Conservation (phyloP, 306 rosid genomes). For the Lupinus albus region DNA sequence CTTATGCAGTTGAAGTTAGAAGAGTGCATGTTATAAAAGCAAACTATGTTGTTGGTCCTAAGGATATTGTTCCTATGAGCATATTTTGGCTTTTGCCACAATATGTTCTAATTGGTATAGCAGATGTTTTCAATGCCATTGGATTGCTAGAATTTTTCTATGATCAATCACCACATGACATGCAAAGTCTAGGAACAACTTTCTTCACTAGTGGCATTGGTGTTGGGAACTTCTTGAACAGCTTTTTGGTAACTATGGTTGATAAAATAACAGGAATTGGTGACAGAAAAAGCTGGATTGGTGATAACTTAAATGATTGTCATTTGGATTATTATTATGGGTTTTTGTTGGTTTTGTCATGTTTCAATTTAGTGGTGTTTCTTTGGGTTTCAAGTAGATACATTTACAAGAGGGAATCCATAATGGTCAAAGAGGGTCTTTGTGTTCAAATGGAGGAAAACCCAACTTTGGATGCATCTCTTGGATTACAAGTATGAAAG, state of each 20-base stretch:
- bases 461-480: slow-evolving; percentile 51
- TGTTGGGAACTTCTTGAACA: slow-evolving; percentile 78
- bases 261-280: slow-evolving; percentile 57
- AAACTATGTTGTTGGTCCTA: too few species aligned
- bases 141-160: slow-evolving; percentile 88
- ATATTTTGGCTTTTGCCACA: slow-evolving; percentile 84
- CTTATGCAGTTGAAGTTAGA: too few species aligned
- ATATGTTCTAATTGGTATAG: slow-evolving; percentile 75
- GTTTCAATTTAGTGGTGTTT: slow-evolving; percentile 46
- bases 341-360: slow-evolving; percentile 52
- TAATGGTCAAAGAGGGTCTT: slow-evolving; percentile 43
- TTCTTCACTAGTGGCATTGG: slow-evolving; percentile 73
- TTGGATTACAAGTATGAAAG: slow-evolving; percentile 52
- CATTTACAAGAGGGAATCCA: slow-evolving; percentile 52
- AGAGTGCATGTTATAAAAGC: too few species aligned
- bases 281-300: slow-evolving; percentile 76
- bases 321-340: slow-evolving; percentile 90
- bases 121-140: slow-evolving; percentile 78
- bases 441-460: slow-evolving; percentile 46
- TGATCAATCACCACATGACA: slow-evolving; percentile 84
- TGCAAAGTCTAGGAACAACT: slow-evolving; percentile 87
- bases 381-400: slow-evolving; percentile 54
- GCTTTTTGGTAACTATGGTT: slow-evolving; percentile 75
- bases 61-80: too few species aligned
- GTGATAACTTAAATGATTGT: slow-evolving; percentile 74